Conservation (phyloP, 2,329 filamentous ascomycete species). For the Dothiorella sarmentorum region DNA sequence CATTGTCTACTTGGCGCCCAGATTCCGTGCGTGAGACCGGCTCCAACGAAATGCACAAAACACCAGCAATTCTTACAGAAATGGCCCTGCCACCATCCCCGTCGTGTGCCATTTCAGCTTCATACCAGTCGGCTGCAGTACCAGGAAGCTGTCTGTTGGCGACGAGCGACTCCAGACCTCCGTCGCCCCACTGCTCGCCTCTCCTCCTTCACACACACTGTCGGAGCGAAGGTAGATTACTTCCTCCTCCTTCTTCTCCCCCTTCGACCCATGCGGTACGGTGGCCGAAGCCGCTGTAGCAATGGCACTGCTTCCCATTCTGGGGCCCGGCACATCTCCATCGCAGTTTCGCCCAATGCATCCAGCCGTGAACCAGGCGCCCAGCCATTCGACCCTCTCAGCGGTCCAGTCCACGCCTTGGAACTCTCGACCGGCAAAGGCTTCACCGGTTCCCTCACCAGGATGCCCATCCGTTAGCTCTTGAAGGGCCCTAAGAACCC, state of each 20-base stretch:
- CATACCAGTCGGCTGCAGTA: conserved; percentile 1
- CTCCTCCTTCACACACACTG: not conserved
- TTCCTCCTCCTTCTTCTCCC: too few relatives aligned
- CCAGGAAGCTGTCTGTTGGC: not conserved
- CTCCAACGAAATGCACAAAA: too few relatives aligned
- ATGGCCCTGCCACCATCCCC: not conserved
- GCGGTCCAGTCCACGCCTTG: not conserved
- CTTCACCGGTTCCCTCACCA: not conserved
- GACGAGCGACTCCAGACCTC: not conserved
- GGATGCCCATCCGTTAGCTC: not conserved
- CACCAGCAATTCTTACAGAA: too few relatives aligned
- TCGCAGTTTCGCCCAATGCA: not conserved
- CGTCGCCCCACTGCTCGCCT: not conserved
- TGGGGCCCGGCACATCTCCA: not conserved
- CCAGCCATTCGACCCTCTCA: not conserved
- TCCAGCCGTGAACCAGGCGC: conserved; percentile 1
- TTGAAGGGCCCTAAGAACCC: not conserved
- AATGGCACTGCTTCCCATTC: not conserved
- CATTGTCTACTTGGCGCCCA: too few relatives aligned
- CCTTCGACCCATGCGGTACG: too few relatives aligned
- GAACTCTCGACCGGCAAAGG: not conserved
- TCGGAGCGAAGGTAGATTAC: too few relatives aligned
- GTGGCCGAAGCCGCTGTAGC: not conserved
- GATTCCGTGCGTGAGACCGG: too few relatives aligned
- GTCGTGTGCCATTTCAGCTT: not conserved